A percentile compares a stretch with the other conserved stretches of the same genome.
Conservation (phyloP, 805 yeast species). For the Teunomyces gatunensis region DNA sequence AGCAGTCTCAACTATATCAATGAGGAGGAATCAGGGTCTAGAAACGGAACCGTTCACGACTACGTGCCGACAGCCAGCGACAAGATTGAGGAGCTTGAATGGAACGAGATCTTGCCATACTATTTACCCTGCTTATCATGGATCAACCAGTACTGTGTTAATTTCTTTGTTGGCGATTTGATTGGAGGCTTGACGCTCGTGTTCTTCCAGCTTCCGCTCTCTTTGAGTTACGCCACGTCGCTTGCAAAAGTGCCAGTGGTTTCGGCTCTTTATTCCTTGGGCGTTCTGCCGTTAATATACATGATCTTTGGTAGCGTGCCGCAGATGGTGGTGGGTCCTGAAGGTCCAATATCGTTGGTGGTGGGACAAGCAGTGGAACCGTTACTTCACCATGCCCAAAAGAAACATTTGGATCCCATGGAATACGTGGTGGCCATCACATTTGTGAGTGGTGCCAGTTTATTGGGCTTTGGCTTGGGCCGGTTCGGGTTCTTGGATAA, state of each 20-base stretch:
- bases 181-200: conserved; percentile 86
- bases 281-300: conserved; percentile 39
- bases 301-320: conserved; percentile 44
- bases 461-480: conserved; percentile 62
- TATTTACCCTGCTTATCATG: conserved; percentile 68
- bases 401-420: conserved; percentile 30
- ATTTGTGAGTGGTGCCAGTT: conserved; percentile 68
- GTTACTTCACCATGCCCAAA: conserved; percentile 32
- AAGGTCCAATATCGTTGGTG: conserved; percentile 43
- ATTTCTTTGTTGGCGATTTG: conserved; percentile 55
- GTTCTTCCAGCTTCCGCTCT: conserved; percentile 86
- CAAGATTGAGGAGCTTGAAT: conserved; percentile 19
- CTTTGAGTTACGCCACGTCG: conserved; percentile 44
- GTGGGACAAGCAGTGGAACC: conserved; percentile 49
- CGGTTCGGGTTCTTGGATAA: conserved; percentile 37
- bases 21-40: not conserved
- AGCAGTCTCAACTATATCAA: conserved; percentile 1
- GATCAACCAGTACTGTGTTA: conserved; percentile 50
- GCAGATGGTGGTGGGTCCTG: conserved; percentile 47
- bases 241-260: conserved; percentile 44
- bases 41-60: conserved; percentile 6
- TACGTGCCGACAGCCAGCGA: conserved; percentile 22
- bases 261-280: conserved; percentile 39
- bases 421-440: conserved; percentile 68
- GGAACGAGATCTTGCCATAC: conserved; percentile 48